Conservation (phyloP, 495 filamentous ascomycete species). For the Apiosordaria backusii region DNA sequence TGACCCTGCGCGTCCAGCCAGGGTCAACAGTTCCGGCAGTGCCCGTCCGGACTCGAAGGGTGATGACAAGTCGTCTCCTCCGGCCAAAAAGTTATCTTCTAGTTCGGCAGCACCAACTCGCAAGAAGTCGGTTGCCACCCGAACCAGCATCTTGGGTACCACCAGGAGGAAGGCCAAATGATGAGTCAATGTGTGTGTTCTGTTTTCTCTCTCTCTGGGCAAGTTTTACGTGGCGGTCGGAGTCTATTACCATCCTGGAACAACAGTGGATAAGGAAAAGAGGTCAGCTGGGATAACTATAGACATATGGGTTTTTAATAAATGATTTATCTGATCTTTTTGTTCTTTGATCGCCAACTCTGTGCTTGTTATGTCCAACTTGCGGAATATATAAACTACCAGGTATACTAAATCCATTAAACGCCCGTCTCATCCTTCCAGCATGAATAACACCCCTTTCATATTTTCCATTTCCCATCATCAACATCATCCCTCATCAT, state of each 20-base stretch:
- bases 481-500: background rate
- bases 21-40: background rate
- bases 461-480: background rate
- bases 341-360: background rate
- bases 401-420: background rate
- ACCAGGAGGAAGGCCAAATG: background rate
- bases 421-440: no score
- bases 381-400: background rate
- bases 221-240: background rate
- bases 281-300: conserved; percentile 16
- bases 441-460: no score
- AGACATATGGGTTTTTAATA: background rate
- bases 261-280: background rate
- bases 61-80: conserved; percentile 5
- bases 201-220: background rate
- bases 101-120: conserved; percentile 7
- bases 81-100: background rate
- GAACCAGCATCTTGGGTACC: background rate
- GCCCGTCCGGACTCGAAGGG: background rate
- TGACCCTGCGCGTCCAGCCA: background rate
- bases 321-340: background rate
- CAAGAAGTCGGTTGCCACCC: conserved; percentile 2
- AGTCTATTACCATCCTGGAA: background rate
- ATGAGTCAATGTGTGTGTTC: background rate
- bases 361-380: background rate